phyloP scores from a whole-genome alignment of 2,329 filamentous ascomycete species.

The Rhexocercosporidium sp. region DNA sequence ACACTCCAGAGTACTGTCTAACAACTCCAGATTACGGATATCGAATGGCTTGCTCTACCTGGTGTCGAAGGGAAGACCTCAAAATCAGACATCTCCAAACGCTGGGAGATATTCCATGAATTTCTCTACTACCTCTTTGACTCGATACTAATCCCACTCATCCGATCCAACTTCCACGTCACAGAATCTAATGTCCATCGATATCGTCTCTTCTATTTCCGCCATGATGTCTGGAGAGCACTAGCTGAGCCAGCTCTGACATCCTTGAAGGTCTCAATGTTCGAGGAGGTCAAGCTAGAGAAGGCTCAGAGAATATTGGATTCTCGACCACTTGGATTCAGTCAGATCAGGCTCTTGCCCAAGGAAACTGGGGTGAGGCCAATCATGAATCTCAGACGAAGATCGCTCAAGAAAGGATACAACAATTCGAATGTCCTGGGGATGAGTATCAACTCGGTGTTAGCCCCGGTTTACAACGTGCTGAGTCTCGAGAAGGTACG shows the following conservation, averaged over 20 bases:
- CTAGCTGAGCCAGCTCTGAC: constrained; percentile 76
- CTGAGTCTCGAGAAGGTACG: constrained; percentile 78
- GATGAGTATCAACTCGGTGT: constrained; percentile 70
- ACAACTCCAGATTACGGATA: constrained; percentile 61
- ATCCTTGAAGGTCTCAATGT: constrained; percentile 72
- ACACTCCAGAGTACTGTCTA: constrained; percentile 5
- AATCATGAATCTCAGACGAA: constrained; percentile 83
- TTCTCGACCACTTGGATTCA: constrained; percentile 72
- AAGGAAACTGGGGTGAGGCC: constrained; percentile 79
- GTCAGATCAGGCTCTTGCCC: constrained; percentile 80
- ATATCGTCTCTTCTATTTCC: constrained; percentile 88
- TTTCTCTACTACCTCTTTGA: constrained; percentile 94
- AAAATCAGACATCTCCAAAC: constrained; percentile 74
- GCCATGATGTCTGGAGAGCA: constrained; percentile 87
- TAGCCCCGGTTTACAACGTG: constrained; percentile 76
- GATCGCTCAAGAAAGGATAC: constrained; percentile 59
- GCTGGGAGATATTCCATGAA: constrained; percentile 79
- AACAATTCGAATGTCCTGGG: constrained; percentile 55
- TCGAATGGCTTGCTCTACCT: constrained; percentile 75
- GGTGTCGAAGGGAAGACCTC: constrained; percentile 62
- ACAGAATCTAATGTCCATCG: constrained; percentile 86
- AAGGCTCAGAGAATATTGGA: constrained; percentile 63
- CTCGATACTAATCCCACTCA: constrained; percentile 84
- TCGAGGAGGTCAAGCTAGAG: constrained; percentile 72
- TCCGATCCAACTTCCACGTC: constrained; percentile 89